Conservation (phyloP, 495 filamentous ascomycete genomes). For the Penicillium psychrofluorescens region DNA sequence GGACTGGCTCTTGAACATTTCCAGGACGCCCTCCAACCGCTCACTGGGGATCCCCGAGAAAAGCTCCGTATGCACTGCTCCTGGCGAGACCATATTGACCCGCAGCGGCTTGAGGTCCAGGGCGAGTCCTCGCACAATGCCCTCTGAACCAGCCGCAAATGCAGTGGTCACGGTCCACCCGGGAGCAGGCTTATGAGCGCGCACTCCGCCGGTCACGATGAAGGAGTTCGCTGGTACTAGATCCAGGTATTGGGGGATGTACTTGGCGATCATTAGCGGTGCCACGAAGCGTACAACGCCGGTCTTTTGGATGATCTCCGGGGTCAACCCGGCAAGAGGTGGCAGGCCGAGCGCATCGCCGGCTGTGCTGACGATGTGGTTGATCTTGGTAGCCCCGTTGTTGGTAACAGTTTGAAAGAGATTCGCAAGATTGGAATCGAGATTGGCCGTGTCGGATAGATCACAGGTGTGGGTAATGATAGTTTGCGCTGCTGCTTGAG, state of each 20-base stretch:
- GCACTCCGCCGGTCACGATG: slow-evolving; percentile 47
- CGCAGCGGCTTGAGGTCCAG: slow-evolving; percentile 54
- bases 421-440: slow-evolving; percentile 37
- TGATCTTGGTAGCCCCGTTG: slow-evolving; percentile 24
- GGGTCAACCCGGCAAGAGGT: slow-evolving; percentile 28
- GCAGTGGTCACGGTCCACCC: slow-evolving; percentile 42
- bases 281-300: slow-evolving; percentile 47
- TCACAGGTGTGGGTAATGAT: slow-evolving; percentile 39
- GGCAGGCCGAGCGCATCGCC: slow-evolving; percentile 34
- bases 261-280: slow-evolving; percentile 48
- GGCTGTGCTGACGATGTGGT: slow-evolving; percentile 58
- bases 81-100: slow-evolving; percentile 56
- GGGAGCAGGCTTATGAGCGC: slow-evolving; percentile 38
- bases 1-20: neutral
- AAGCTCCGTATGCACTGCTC: slow-evolving; percentile 44
- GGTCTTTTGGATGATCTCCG: slow-evolving; percentile 30
- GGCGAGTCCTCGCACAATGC: slow-evolving; percentile 46
- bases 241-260: slow-evolving; percentile 37
- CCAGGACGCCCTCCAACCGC: neutral
- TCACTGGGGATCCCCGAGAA: neutral
- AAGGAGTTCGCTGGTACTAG: slow-evolving; percentile 34
- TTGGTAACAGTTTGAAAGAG: slow-evolving; percentile 33
- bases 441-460: slow-evolving; percentile 28
- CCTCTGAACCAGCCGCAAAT: slow-evolving; percentile 37
- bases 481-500: slow-evolving; percentile 2